Evolutionary conservation across 768 basidiomycete species (phyloP).

Genomic region (Xerocomellus intermedius): DNA sequence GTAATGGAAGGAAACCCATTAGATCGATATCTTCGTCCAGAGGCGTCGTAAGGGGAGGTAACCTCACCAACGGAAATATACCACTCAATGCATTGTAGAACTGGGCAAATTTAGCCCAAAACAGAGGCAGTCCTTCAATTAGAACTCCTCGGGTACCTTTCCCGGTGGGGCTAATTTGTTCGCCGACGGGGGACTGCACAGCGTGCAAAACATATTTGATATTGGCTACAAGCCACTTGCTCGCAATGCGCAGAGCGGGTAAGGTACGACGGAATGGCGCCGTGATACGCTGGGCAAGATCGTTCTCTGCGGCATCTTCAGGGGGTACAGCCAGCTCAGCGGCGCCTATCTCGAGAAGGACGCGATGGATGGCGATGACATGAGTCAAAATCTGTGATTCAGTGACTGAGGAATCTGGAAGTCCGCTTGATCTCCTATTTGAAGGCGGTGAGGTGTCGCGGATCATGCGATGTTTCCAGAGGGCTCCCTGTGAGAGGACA

Average conservation of each 20-base stretch:
- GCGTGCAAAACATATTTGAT: slow-evolving; percentile 59
- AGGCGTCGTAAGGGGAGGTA: slow-evolving; percentile 57
- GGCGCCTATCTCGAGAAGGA: slow-evolving; percentile 63
- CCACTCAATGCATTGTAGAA: slow-evolving; percentile 61
- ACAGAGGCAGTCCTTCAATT: slow-evolving; percentile 42
- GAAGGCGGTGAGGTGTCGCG: slow-evolving; percentile 42
- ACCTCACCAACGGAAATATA: slow-evolving; percentile 63
- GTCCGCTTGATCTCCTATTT: slow-evolving; percentile 25
- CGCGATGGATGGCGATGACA: slow-evolving; percentile 60
- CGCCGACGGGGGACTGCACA: slow-evolving; percentile 33
- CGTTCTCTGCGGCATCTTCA: slow-evolving; percentile 51
- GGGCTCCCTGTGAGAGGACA: slow-evolving; percentile 72
- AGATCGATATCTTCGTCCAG: slow-evolving; percentile 92
- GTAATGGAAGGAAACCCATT: slow-evolving; percentile 83
- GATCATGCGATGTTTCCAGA: slow-evolving; percentile 83
- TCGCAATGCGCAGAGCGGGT: slow-evolving; percentile 81
- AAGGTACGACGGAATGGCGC: slow-evolving; percentile 83
- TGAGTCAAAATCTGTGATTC: slow-evolving; percentile 71
- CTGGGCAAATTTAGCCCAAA: slow-evolving; percentile 72
- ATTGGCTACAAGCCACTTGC: slow-evolving; percentile 87
- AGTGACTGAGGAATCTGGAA: slow-evolving; percentile 35
- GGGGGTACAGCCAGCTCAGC: slow-evolving; percentile 57
- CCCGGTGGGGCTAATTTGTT: slow-evolving; percentile 5
- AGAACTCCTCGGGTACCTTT: slow-evolving; percentile 19
- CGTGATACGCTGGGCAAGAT: slow-evolving; percentile 79